These are phyloP conservation scores for Multifurca ochricompacta DNA, from an alignment of 768 basidiomycete species.

Conservation along the genomic window DNA sequence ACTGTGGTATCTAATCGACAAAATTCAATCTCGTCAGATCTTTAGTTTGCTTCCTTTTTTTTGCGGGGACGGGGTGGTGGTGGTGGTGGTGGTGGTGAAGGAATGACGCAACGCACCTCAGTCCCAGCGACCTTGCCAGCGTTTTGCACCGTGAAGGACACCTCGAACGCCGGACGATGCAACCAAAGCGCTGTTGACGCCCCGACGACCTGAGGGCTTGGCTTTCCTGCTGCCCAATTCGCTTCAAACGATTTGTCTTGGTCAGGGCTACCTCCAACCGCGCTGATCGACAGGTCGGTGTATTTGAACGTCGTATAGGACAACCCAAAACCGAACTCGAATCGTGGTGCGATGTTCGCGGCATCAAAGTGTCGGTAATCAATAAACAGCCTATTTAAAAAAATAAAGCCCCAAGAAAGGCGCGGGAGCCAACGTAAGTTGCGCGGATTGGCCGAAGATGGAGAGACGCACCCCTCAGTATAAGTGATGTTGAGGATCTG, in stretches of 20 bases:
- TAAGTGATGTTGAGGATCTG: conserved; percentile 49
- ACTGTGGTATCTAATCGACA: conserved; percentile 73
- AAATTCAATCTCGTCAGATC: no score
- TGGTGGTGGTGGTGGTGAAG: no score
- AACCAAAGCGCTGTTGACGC: conserved; percentile 61
- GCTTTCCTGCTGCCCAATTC: conserved; percentile 53
- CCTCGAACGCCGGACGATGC: conserved; percentile 54
- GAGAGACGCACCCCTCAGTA: conserved; percentile 39
- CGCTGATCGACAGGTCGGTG: conserved; percentile 43
- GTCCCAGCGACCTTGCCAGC: conserved; percentile 53
- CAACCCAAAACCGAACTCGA: conserved; percentile 86
- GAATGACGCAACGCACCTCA: conserved; percentile 51
- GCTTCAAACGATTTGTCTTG: conserved; percentile 34
- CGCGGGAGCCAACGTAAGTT: no score
- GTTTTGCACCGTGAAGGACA: conserved; percentile 61
- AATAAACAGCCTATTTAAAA: conserved; percentile 22
- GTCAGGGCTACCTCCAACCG: conserved; percentile 30
- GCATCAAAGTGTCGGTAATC: conserved; percentile 36
- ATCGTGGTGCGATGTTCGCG: conserved; percentile 69
- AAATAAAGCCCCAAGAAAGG: no score
- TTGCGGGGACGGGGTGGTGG: not conserved
- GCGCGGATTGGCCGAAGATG: not conserved
- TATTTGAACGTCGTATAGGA: conserved; percentile 81
- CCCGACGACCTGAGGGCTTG: conserved; percentile 48
- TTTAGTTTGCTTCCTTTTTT: no score